Base-by-base conservation (phyloP, 352 stramenopile species). In the Porosira glacialis region DNA sequence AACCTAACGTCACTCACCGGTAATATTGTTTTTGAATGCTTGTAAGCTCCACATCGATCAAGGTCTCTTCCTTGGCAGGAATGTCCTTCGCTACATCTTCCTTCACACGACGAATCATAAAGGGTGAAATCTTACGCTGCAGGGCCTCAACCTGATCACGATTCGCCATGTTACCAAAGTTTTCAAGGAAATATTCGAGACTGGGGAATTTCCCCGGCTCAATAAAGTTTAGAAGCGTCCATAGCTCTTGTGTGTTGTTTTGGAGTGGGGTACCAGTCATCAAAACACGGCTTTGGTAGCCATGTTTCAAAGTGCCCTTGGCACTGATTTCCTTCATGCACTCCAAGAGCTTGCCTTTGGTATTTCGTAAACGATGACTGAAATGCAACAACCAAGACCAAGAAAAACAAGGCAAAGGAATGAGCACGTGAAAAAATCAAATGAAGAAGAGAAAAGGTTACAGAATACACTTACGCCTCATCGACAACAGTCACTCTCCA, bases 41-140 rank as follows among this genome's bases (percentile, higher is more conserved):
- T 33, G 96, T 99, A n/a, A 99, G 87, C 78, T 99, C 97, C 15
- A 99, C 96, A 87, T 99, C 96, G 69, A 99, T 96, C 35, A 99
- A 95, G n/a, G 96, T 99, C 78, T 99, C 97, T 80, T 98, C 95
- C 64, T 93, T 93, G 21, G 76, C 81, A 30, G 88, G 88, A 62
- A 99, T 99, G 76, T 97, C 97, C 82, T 98, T 99, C 39, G 98
- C 97, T 4, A 99, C 97, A 85, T 99, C 97, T 86, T 99, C 96
- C 78, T 99, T 99, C 0, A 77, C 65, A 56, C 96, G 94, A 49
- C 97, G 94, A 51, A 99, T 86, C 94, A 99, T 98, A 74, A 97
- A 98, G 17, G 96, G 96, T 38, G 94, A 95, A 58, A 99, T 90
- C 66, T 97, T 94, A 7, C 95, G 86, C 61, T 99, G 96, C 41